Base-by-base conservation (phyloP, 2,329 filamentous ascomycete species). In the Fusarium keratoplasticum region DNA sequence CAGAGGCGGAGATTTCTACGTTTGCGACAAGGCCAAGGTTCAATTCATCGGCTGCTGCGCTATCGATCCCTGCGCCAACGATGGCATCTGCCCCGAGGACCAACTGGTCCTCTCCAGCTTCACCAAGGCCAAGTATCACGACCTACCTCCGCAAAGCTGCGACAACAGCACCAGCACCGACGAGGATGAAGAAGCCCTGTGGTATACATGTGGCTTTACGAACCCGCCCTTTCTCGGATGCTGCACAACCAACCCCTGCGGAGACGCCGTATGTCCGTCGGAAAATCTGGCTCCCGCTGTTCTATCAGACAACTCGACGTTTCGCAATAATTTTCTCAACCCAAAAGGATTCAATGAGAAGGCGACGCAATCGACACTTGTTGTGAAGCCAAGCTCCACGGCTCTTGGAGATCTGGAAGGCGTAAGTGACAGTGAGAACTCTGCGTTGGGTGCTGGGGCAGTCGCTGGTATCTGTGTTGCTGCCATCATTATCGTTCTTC, bases 41-140 rank as follows among this genome's bases (percentile, higher is more conserved):
- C 78, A 81, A 61, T 85, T 84, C 69, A 50, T 85, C 50, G 83
- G 83, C 18, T 85, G 83, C 72, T 85, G 83, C 74, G 74, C 72
- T 27, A 68, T 73, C 25, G 68, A 84, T 62, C 82, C 83, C 2
- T 82, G 80, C 74, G 68, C 70, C n/a, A 65, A 70, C 4, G 69
- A 72, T 33, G 66, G 66, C 6, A 9, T 69, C 42, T 84, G 83
- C 64, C 81, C 81, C 1, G 68, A 75, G 13, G 62, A 68, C 8
- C 54, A 70, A 9, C 33, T 82, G 25, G 66, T 70, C 14, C 63
- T 76, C 4, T 66, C 77, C 25, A 79, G 77, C 14, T 84, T 83
- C 72, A 66, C 75, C 31, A 42, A 66, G 9, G 64, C 74, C 27
- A 66, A 65, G 16, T 82, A 82, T 64, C 47, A 69, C 9, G 62